Percentiles rank a stretch among this genome's conserved stretches.
These are phyloP conservation scores for Ensete glaucum DNA, from an alignment of 176 grass and related monocot genomes.

Conservation along the genomic window DNA sequence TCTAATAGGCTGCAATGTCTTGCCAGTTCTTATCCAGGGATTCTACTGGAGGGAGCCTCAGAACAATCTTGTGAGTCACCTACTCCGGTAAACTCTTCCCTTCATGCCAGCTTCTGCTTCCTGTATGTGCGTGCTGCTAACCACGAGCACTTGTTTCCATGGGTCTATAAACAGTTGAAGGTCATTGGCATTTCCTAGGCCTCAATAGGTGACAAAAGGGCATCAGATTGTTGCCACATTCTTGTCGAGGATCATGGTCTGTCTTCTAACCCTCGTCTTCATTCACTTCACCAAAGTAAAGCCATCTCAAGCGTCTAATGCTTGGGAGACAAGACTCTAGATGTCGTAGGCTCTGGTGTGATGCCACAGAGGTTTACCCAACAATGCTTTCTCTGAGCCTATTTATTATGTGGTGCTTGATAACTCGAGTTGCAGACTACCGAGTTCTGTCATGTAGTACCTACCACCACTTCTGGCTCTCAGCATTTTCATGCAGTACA, in stretches of 20 bases:
- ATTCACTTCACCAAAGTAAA: not conserved
- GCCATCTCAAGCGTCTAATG: not conserved
- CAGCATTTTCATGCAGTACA: too few relatives aligned
- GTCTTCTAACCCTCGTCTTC: not conserved
- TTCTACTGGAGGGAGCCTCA: constrained; percentile 52
- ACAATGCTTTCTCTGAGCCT: too few relatives aligned
- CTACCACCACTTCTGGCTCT: too few relatives aligned
- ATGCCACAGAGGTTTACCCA: too few relatives aligned
- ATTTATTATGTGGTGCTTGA: too few relatives aligned
- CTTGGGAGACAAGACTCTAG: not conserved
- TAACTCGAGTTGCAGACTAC: too few relatives aligned
- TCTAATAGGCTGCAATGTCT: constrained; percentile 58
- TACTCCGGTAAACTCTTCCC: not conserved
- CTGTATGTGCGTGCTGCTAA: not conserved
- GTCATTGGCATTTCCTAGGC: not conserved
- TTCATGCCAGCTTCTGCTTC: not conserved
- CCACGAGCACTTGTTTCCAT: not conserved
- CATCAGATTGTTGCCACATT: not conserved
- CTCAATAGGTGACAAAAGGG: not conserved
- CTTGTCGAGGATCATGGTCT: not conserved
- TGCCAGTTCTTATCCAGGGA: constrained; percentile 48
- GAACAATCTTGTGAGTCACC: constrained; percentile 51
- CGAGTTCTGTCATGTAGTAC: too few relatives aligned
- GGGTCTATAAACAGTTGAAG: not conserved
- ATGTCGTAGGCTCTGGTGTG: not conserved